phyloP scores from a whole-genome alignment of 345 rosid genomes.

The Heritiera fomes region DNA sequence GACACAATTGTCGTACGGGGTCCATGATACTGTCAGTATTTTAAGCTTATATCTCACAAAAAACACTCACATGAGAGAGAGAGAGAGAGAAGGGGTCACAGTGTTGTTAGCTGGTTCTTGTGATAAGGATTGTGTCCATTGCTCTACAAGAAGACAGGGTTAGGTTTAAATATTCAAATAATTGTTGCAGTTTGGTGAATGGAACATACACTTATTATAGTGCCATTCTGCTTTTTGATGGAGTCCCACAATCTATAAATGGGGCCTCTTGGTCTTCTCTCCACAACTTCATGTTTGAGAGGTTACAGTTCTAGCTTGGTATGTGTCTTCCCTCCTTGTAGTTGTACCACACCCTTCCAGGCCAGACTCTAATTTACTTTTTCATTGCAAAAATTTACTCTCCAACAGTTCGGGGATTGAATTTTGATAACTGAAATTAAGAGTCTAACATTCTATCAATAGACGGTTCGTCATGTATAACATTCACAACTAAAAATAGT shows the following conservation, averaged over 20 bases:
- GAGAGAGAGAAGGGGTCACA: neutral
- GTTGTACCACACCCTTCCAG: neutral
- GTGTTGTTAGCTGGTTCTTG: conserved; percentile 32
- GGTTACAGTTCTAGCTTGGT: neutral
- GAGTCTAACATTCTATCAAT: too few relatives aligned
- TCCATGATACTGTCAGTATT: conserved; percentile 25
- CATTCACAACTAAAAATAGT: too few relatives aligned
- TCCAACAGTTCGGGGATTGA: neutral
- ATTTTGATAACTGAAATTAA: too few relatives aligned
- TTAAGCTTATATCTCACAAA: conserved; percentile 9
- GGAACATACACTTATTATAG: conserved; percentile 1
- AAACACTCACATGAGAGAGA: conserved; percentile 9
- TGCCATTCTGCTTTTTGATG: conserved; percentile 11
- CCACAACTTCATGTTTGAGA: neutral
- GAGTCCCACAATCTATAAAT: conserved; percentile 15
- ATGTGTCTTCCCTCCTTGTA: neutral
- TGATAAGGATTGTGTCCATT: conserved; percentile 30
- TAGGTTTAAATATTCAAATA: conserved; percentile 28
- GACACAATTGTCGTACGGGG: conserved; percentile 50
- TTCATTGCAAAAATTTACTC: neutral
- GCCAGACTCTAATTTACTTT: neutral
- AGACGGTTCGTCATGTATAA: too few relatives aligned
- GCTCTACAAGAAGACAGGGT: conserved; percentile 22
- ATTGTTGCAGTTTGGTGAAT: conserved; percentile 26
- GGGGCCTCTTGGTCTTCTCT: neutral